These are phyloP conservation scores for Piloderma croceum DNA, from an alignment of 768 basidiomycete genomes.

Conservation along the genomic window DNA sequence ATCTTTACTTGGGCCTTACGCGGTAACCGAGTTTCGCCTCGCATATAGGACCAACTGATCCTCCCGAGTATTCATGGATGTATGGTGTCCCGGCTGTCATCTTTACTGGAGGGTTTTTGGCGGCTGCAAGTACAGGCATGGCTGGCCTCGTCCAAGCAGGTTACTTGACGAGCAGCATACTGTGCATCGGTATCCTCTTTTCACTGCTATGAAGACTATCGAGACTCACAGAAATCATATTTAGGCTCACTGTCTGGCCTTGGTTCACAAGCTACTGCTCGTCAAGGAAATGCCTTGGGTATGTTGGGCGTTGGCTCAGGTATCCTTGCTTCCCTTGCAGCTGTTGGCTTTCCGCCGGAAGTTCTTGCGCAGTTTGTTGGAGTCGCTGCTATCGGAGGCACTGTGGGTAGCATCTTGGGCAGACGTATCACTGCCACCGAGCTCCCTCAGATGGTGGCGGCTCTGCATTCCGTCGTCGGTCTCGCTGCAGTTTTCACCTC, in stretches of 20 bases:
- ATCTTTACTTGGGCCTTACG: background rate
- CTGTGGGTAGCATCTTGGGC: constrained; percentile 67
- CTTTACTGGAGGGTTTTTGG: constrained; percentile 79
- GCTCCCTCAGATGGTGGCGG: constrained; percentile 77
- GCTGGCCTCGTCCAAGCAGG: constrained; percentile 84
- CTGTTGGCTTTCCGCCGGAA: constrained; percentile 76
- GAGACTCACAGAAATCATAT: background rate
- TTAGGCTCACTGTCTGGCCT: constrained; percentile 76
- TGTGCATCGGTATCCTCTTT: constrained; percentile 62
- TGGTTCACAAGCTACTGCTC: constrained; percentile 72
- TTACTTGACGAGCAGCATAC: constrained; percentile 77
- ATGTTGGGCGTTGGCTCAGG: constrained; percentile 81
- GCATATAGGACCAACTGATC: constrained; percentile 75
- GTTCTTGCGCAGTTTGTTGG: constrained; percentile 74
- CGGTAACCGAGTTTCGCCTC: too few relatives aligned
- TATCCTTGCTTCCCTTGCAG: constrained; percentile 72
- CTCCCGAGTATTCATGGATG: constrained; percentile 83
- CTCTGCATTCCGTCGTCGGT: constrained; percentile 85
- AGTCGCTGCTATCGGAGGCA: constrained; percentile 69
- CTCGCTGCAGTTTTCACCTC: constrained; percentile 85
- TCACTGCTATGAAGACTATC: background rate
- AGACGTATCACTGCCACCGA: constrained; percentile 83
- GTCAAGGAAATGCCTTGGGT: constrained; percentile 86
- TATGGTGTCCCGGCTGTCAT: constrained; percentile 75
- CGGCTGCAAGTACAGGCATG: constrained; percentile 80